Evolutionary conservation across 1,139 yeast species (phyloP).

Genomic region (Groenewaldozyma sp.): DNA sequence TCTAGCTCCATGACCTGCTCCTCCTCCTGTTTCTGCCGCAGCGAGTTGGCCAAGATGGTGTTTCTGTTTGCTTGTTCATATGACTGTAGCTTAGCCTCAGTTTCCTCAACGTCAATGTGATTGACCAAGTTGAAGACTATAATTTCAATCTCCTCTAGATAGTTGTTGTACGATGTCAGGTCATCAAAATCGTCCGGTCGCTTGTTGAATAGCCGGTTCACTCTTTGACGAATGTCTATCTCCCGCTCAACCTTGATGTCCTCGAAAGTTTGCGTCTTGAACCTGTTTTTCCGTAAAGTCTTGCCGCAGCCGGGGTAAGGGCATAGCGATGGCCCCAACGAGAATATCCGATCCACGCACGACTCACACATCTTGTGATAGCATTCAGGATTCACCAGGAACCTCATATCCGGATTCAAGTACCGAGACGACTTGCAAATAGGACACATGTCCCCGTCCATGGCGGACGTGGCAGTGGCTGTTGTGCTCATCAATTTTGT

Average conservation of each 20-base stretch:
- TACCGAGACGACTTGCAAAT: conserved; percentile 94
- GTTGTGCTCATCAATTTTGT: no score
- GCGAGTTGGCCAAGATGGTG: conserved; percentile 66
- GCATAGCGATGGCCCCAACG: conserved; percentile 93
- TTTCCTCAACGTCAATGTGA: conserved; percentile 58
- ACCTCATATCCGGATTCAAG: conserved; percentile 85
- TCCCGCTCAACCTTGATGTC: conserved; percentile 85
- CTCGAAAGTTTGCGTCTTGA: conserved; percentile 86
- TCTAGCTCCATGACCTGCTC: conserved; percentile 61
- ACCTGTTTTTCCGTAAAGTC: conserved; percentile 76
- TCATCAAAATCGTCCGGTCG: conserved; percentile 63
- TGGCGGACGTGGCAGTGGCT: conserved; percentile 1
- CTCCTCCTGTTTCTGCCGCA: conserved; percentile 58
- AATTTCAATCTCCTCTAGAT: conserved; percentile 76
- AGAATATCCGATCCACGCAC: conserved; percentile 89
- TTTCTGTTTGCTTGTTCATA: conserved; percentile 74
- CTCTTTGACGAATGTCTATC: conserved; percentile 79
- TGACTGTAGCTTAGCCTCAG: conserved; percentile 56
- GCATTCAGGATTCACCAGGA: conserved; percentile 92
- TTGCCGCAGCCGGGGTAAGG: conserved; percentile 90
- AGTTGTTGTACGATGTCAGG: conserved; percentile 56
- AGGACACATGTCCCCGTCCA: conserved; percentile 73
- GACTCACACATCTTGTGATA: conserved; percentile 96
- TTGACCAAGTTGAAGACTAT: conserved; percentile 69
- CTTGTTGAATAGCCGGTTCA: conserved; percentile 69